phyloP scores from a whole-genome alignment of 2,329 filamentous ascomycete genomes.

The Sordariomycetes sp. region DNA sequence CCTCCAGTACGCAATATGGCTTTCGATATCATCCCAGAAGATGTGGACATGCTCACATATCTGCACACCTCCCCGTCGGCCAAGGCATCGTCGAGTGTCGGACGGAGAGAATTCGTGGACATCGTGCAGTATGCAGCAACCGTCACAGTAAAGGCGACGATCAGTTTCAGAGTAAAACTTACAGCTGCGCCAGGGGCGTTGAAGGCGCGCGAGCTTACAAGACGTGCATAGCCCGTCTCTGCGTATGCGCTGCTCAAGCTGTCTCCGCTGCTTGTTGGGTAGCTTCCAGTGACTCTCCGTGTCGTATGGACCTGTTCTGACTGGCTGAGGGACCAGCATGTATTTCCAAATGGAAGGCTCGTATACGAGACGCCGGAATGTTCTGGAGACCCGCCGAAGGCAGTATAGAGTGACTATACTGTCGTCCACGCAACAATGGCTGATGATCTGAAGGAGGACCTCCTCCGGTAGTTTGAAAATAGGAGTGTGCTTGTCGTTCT shows the following conservation, averaged over 20 bases:
- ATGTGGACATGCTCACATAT: not conserved
- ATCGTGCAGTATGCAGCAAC: not conserved
- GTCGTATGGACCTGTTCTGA: too few relatives aligned
- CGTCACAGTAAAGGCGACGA: not conserved
- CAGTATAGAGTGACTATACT: not conserved
- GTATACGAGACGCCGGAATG: not conserved
- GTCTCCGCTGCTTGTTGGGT: too few relatives aligned
- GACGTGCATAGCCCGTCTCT: too few relatives aligned
- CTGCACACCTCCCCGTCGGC: not conserved
- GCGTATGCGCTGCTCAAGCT: too few relatives aligned
- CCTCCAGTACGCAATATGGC: not conserved
- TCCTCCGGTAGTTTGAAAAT: not conserved
- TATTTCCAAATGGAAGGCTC: not conserved
- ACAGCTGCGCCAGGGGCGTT: not conserved
- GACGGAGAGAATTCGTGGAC: not conserved
- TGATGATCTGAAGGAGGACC: not conserved
- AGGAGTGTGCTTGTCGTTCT: not conserved
- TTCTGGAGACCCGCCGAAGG: not conserved
- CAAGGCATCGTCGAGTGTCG: not conserved
- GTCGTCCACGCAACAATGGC: not conserved
- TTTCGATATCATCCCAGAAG: not conserved
- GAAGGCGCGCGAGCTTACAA: not conserved
- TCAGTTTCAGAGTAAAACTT: not conserved
- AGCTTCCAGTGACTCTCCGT: too few relatives aligned
- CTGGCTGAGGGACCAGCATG: not conserved